Conservation (phyloP, 129 eudicot species). For the Flaveria brownii region DNA sequence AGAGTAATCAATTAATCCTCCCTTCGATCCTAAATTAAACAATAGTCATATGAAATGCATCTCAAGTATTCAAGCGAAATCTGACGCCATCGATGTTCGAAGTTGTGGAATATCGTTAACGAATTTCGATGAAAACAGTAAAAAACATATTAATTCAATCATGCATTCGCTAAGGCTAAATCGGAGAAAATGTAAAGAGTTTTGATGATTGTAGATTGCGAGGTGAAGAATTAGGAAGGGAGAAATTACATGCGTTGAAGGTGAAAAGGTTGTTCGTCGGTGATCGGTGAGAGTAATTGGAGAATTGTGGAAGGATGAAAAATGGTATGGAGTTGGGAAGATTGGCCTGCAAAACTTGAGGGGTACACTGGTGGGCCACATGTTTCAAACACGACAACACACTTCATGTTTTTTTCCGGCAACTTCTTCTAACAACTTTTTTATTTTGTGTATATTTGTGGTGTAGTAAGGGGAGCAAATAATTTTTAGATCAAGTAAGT, state of each 20-base stretch:
- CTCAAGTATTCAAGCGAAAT: too few species aligned
- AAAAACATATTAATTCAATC: neutral
- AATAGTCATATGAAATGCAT: too few species aligned
- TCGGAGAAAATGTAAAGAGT: neutral
- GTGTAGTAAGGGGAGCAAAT: too few species aligned
- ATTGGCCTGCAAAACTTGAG: constrained; percentile 12
- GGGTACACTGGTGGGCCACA: neutral
- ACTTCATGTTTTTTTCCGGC: neutral
- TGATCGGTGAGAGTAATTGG: neutral
- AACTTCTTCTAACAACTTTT: neutral
- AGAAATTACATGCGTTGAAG: neutral
- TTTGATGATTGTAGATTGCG: neutral
- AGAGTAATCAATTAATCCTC: too few species aligned
- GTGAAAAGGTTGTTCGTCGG: neutral
- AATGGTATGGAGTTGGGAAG: too few species aligned
- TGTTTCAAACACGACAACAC: neutral
- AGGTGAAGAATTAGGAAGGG: too few species aligned
- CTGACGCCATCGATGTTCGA: too few species aligned
- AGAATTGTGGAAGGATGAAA: neutral
- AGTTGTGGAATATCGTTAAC: neutral
- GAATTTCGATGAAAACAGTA: neutral
- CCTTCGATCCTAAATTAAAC: too few species aligned
- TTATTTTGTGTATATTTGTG: too few species aligned
- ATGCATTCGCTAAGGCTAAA: neutral
- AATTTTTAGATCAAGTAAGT: too few species aligned